A percentile compares a stretch with the other conserved stretches of the same genome.
Conservation (phyloP, 2,329 filamentous ascomycete species). For the Sporothrix sp. region DNA sequence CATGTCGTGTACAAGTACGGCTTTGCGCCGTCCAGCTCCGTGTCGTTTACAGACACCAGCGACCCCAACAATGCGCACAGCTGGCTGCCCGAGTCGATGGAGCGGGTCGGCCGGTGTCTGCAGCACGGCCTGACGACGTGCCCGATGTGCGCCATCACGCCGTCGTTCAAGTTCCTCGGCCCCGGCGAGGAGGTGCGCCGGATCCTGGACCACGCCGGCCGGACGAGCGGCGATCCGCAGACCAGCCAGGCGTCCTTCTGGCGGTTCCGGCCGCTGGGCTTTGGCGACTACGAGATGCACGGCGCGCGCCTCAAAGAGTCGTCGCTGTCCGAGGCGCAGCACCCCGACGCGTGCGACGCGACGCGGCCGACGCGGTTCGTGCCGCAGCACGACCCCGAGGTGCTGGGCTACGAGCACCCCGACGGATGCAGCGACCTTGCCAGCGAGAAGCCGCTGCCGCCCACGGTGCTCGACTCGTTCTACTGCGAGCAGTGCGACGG, state of each 20-base stretch:
- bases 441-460: neutral
- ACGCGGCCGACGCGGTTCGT: neutral
- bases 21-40: neutral
- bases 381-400: slow-evolving; percentile 6
- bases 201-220: neutral
- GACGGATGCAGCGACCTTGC: neutral
- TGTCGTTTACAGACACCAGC: neutral
- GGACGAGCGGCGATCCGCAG: neutral
- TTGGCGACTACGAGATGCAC: neutral
- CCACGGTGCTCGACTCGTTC: neutral
- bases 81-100: too few species aligned
- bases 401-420: neutral
- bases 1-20: slow-evolving; percentile 11
- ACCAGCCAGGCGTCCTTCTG: neutral
- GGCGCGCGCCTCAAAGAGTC: neutral
- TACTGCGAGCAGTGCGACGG: slow-evolving; percentile 3
- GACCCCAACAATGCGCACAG: neutral
- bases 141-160: slow-evolving; percentile 13
- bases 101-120: neutral
- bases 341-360: slow-evolving; percentile 10
- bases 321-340: slow-evolving; percentile 1
- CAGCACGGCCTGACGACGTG: slow-evolving; percentile 11
- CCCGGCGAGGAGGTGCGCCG: neutral
- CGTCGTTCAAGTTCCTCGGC: slow-evolving; percentile 5
- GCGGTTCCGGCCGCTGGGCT: neutral